Evolutionary conservation across 176 grass and related monocot species (phyloP), one percentile per base, ranked within the genome.

Genomic region (Paspalum vaginatum): DNA sequence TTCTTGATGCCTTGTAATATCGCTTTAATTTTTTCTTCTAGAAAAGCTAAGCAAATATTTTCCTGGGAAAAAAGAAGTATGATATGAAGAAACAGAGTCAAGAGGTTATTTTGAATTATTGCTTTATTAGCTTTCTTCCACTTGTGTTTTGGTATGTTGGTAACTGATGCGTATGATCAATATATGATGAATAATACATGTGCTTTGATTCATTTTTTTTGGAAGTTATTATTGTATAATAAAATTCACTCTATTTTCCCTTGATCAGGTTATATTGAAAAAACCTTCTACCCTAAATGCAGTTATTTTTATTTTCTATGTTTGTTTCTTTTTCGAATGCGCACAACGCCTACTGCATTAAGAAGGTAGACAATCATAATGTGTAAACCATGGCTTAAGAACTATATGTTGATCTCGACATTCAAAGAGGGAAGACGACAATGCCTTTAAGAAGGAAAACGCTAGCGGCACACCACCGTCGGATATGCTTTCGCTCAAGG

Each of bases 1-100:
- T 71, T 55, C 18, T 54, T 72, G 9, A 64, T 72, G 49, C 58
- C 74, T 83, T 83, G 41, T 72, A 32, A 27, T 64, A 49, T 63
- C 18, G 21, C 38, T 58, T 67, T 47, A 17, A 5, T 37, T 10
- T 59, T 54, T 78, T 50, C 39, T 4, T 6, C 38, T 12, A 27
- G 42, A 1, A 48, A 51, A 57, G 21, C 11, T 24, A 54, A 63
- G 39, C 64, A 32, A 22, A 9, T 55, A 0, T 40, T 65, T 68
- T 81, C 8, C 8, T 59, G 26, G 18, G 13, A 52, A 61, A 61
- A 79, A 58, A 15, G 9, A 21, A 11, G 61, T 20, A 47, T 5
- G 25, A 74, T 38, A 13, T 65, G 63, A 48, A 68, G 22, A 44
- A 49, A 77, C 11, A n/a, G 44, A 75, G 16, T 67, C 11, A 32